Conservation (phyloP, 73 alveolate genomes). For the Paramecium biaurelia region DNA sequence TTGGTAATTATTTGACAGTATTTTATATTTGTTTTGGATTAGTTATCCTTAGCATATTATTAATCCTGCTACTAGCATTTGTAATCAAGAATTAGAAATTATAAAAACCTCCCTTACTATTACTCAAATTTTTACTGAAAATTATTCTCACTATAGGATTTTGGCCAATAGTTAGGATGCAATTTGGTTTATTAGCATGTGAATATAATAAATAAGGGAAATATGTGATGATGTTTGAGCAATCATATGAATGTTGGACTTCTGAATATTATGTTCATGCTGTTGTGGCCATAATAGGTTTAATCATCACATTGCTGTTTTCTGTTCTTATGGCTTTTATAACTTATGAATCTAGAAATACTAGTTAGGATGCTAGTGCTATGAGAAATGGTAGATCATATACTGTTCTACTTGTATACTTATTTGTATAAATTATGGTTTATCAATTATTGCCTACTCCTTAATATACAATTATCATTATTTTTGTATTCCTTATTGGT, state of each 20-base stretch:
- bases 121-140: not conserved
- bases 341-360: not conserved
- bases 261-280: not conserved
- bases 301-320: not conserved
- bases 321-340: not conserved
- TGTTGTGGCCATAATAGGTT: not conserved
- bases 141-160: not conserved
- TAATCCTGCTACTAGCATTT: not conserved
- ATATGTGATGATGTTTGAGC: not conserved
- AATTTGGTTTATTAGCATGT: not conserved
- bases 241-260: not conserved
- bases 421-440: not conserved
- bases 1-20: not conserved
- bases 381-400: not conserved
- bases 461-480: not conserved
- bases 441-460: not conserved
- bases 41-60: not conserved
- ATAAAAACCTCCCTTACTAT: not conserved
- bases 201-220: not conserved
- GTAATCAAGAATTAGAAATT: not conserved
- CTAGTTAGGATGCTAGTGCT: not conserved
- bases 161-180: constrained; percentile 3
- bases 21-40: not conserved
- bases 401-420: not conserved
- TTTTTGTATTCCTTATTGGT: not conserved